Conservation (phyloP, 805 yeast species). For the Yarrowia phangngaensis region DNA sequence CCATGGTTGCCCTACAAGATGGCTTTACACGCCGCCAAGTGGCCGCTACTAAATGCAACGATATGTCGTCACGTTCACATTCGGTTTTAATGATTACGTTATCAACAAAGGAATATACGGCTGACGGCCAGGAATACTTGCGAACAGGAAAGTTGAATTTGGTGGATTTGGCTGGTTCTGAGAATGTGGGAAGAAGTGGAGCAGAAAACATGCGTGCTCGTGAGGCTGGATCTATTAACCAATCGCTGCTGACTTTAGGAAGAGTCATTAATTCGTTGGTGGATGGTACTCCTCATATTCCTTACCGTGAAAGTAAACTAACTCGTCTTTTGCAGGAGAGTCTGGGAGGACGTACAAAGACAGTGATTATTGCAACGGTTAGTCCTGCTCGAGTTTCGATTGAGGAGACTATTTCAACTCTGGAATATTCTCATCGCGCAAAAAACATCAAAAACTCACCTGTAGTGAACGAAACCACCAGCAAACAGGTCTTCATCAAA, state of each 20-base stretch:
- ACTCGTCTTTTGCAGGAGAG: conserved; percentile 75
- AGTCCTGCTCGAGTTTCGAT: conserved; percentile 71
- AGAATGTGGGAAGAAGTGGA: conserved; percentile 79
- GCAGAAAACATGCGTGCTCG: conserved; percentile 78
- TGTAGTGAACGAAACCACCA: conserved; percentile 57
- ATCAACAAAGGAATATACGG: conserved; percentile 49
- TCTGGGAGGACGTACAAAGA: conserved; percentile 80
- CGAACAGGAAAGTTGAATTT: conserved; percentile 67
- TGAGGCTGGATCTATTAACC: conserved; percentile 90
- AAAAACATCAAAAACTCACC: conserved; percentile 69
- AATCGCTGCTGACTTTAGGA: conserved; percentile 78
- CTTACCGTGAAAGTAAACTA: conserved; percentile 77
- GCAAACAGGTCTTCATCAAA: conserved; percentile 53
- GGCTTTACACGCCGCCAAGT: conserved; percentile 65
- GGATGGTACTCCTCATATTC: conserved; percentile 62
- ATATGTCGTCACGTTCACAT: conserved; percentile 72
- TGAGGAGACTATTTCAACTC: conserved; percentile 81
- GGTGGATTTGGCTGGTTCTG: conserved; percentile 93
- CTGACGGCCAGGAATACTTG: conserved; percentile 50
- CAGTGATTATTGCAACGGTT: conserved; percentile 78
- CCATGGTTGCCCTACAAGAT: conserved; percentile 47
- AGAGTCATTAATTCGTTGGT: conserved; percentile 74
- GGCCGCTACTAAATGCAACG: conserved; percentile 72
- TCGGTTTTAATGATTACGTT: conserved; percentile 68
- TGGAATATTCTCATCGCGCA: conserved; percentile 83